Conservation (phyloP, 768 basidiomycete species). For the Leccinum variicolor region DNA sequence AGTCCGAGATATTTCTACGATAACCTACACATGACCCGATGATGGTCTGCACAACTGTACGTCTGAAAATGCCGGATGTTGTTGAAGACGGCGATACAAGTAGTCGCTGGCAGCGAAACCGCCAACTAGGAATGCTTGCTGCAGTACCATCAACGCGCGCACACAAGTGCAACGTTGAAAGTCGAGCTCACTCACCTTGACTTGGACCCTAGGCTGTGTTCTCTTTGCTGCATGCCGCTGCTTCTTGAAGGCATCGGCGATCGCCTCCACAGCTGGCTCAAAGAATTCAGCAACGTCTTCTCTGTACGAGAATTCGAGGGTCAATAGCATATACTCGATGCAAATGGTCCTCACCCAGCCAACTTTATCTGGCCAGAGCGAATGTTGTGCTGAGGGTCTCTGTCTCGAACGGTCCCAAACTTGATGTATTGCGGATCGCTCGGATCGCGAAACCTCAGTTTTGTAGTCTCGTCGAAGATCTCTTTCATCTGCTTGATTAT, state of each 20-base stretch:
- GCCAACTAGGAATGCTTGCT: conserved; percentile 46
- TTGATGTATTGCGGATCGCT: conserved; percentile 35
- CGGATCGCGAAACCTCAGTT: conserved; percentile 37
- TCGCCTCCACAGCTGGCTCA: conserved; percentile 38
- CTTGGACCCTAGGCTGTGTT: conserved; percentile 16
- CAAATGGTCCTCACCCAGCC: conserved; percentile 28
- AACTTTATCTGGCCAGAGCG: conserved; percentile 36
- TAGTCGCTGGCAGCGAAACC: conserved; percentile 49
- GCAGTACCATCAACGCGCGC: not conserved
- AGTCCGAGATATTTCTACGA: not conserved
- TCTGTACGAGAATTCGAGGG: conserved; percentile 13
- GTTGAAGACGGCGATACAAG: conserved; percentile 40
- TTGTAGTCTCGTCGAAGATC: conserved; percentile 35
- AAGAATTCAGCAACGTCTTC: conserved; percentile 39
- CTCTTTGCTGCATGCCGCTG: conserved; percentile 20
- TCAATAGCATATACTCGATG: not conserved
- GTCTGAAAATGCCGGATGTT: conserved; percentile 32
- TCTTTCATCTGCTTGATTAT: conserved; percentile 32
- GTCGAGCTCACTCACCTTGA: conserved; percentile 17
- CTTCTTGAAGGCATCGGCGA: conserved; percentile 32
- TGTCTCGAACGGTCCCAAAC: conserved; percentile 36
- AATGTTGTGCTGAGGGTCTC: conserved; percentile 32
- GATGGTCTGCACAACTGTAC: conserved; percentile 46
- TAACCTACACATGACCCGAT: conserved; percentile 38
- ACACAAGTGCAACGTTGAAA: not conserved